Evolutionary conservation across 805 yeast species (phyloP).

Genomic region (Pichia kluyveri): DNA sequence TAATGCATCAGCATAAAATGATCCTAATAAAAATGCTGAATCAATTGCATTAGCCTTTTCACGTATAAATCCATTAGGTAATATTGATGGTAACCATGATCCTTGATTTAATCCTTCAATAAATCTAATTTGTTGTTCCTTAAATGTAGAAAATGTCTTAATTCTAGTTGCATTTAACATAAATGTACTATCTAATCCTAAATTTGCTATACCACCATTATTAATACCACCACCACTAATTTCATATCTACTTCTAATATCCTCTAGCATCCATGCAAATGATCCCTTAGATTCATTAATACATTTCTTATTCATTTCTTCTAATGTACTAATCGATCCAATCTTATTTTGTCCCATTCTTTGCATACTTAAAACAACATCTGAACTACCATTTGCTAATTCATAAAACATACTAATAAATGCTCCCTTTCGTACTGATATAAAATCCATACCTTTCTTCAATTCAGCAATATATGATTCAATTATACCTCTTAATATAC

Average conservation of each 20-base stretch:
- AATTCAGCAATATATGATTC: not conserved
- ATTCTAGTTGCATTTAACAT: conserved; percentile 60
- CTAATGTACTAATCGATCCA: not conserved
- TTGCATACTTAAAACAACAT: not conserved
- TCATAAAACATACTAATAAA: conserved; percentile 38
- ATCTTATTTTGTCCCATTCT: not conserved
- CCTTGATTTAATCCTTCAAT: conserved; percentile 49
- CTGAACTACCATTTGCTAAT: conserved; percentile 17
- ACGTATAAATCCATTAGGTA: conserved; percentile 44
- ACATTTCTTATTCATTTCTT: not conserved
- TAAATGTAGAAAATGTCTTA: conserved; percentile 55
- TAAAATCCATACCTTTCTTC: not conserved
- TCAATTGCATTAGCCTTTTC: conserved; percentile 33
- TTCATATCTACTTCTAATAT: conserved; percentile 41
- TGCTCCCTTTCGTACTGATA: conserved; percentile 6
- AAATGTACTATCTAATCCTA: conserved; percentile 29
- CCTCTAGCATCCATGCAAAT: conserved; percentile 15
- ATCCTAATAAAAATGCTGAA: conserved; percentile 45
- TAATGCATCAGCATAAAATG: conserved; percentile 67
- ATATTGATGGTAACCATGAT: conserved; percentile 61
- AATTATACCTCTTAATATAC: not conserved
- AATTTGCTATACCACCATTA: conserved; percentile 35
- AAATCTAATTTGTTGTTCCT: conserved; percentile 39
- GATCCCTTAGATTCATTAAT: not conserved
- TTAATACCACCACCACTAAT: conserved; percentile 45